These are phyloP conservation scores for Aspergillus bertholletiae DNA, from an alignment of 495 filamentous ascomycete species.

Conservation along the genomic window DNA sequence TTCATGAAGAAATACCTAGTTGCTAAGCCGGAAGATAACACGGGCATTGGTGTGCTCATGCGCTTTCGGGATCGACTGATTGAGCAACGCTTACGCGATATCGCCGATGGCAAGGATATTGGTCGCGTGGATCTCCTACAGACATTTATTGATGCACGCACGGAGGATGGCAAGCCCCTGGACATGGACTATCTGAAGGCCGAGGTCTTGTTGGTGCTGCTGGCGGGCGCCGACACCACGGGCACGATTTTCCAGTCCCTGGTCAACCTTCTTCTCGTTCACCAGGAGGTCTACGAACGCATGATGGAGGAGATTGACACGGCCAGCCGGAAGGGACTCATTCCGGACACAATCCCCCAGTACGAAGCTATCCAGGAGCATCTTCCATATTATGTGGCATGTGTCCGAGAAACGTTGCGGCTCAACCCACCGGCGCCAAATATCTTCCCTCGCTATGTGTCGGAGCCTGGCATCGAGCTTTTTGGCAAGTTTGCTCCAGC, in stretches of 20 bases:
- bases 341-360: slow-evolving; percentile 28
- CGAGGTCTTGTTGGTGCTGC: slow-evolving; percentile 51
- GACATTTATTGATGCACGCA: slow-evolving; percentile 42
- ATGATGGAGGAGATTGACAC: slow-evolving; percentile 57
- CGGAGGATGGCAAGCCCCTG: slow-evolving; percentile 43
- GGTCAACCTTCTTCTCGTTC: slow-evolving; percentile 49
- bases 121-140: slow-evolving; percentile 24
- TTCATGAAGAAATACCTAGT: slow-evolving; percentile 52
- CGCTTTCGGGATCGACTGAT: slow-evolving; percentile 50
- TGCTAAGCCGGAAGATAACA: slow-evolving; percentile 51
- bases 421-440: slow-evolving; percentile 51
- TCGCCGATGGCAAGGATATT: slow-evolving; percentile 24
- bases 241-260: slow-evolving; percentile 53
- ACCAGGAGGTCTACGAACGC: slow-evolving; percentile 42
- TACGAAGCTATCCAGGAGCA: slow-evolving; percentile 42
- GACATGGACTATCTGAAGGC: slow-evolving; percentile 49
- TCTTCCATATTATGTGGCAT: slow-evolving; percentile 46
- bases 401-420: slow-evolving; percentile 51
- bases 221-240: slow-evolving; percentile 65
- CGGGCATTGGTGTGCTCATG: slow-evolving; percentile 39
- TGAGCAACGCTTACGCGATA: slow-evolving; percentile 31
- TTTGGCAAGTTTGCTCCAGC: slow-evolving; percentile 52
- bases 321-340: slow-evolving; percentile 36
- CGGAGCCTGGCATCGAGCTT: slow-evolving; percentile 50
- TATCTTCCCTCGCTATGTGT: slow-evolving; percentile 44